These are phyloP conservation scores for Apiospora sp. DNA, from an alignment of 2,329 filamentous ascomycete species.

Conservation along the genomic window DNA sequence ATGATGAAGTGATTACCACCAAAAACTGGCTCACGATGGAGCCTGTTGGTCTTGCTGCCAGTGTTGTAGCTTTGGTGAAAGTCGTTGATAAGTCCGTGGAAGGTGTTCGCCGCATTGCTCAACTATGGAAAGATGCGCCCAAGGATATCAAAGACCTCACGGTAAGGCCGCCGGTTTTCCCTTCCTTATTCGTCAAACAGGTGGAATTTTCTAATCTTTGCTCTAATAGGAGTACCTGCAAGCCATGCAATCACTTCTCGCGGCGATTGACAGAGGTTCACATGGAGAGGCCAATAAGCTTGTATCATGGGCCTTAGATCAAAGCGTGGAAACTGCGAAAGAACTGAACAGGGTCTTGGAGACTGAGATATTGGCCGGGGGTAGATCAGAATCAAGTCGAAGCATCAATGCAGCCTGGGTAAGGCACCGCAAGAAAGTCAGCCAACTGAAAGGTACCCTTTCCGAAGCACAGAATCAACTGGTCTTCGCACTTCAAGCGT, in stretches of 20 bases:
- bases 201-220: background rate
- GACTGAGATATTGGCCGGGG: background rate
- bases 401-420: background rate
- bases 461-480: background rate
- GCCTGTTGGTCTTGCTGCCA: background rate
- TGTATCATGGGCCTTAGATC: background rate
- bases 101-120: background rate
- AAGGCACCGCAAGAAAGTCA: background rate
- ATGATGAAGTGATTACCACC: background rate
- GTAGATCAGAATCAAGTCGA: background rate
- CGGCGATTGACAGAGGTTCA: background rate
- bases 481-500: background rate
- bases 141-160: background rate
- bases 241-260: background rate
- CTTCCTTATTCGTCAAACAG: background rate
- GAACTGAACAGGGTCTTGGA: background rate
- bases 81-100: background rate
- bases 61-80: background rate
- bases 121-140: background rate
- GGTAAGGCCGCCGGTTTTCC: background rate
- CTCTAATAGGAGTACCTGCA: background rate
- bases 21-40: background rate
- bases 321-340: no score
- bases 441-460: background rate
- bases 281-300: background rate